Base-by-base conservation (phyloP, 2,329 filamentous ascomycete genomes). In the Xylaria sp. region DNA sequence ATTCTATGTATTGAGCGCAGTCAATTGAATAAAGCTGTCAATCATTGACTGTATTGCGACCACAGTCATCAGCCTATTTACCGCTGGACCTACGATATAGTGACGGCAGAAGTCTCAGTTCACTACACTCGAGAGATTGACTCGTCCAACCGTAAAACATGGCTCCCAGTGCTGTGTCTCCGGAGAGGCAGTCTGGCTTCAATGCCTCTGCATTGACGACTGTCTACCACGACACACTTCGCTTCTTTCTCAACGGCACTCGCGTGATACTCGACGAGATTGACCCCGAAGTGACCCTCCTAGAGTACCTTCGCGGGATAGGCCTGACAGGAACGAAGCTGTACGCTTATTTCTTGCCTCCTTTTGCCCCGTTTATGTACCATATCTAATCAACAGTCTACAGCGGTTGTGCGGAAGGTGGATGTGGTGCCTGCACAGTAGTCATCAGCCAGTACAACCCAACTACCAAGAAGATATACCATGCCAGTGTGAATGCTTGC, bases 401-500 rank as follows among this genome's bases (percentile, higher is more conserved):
- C 71, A 89, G 87, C 15, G 96, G 96, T 57, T 99, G 96, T 82
- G 94, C 94, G 59, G 96, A 99, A 83, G 96, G 96, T 71, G 96
- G 96, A 1, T 99, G 96, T 78, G 96, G 96, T 76, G 96, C 96
- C 72, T 98, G 95, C 79, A 98, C 95, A 52, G 94, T 98, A 55
- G 94, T 99, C 36, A 88, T 99, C 49, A 97, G 94, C 71, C 94
- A 98, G 80, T 91, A 91, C 78, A 98, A 98, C 78, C 94, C 94
- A 1, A 97, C 94, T 3, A 98, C 94, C 6, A 93, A 93, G 77
- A 88, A 92, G 79, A 93, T 98, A 75, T 98, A 98, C 78, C 95
- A 99, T 84, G 96, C 96, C 66, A 97, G 93, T 63, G 93, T 98
- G 68, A 99, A 99, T 79, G 96, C 96, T 51, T 99, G 96, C 79